A percentile compares a stretch with the other conserved stretches of the same genome.
These are phyloP conservation scores for Akanthomyces muscarius DNA, from an alignment of 2,329 filamentous ascomycete genomes.

Conservation along the genomic window DNA sequence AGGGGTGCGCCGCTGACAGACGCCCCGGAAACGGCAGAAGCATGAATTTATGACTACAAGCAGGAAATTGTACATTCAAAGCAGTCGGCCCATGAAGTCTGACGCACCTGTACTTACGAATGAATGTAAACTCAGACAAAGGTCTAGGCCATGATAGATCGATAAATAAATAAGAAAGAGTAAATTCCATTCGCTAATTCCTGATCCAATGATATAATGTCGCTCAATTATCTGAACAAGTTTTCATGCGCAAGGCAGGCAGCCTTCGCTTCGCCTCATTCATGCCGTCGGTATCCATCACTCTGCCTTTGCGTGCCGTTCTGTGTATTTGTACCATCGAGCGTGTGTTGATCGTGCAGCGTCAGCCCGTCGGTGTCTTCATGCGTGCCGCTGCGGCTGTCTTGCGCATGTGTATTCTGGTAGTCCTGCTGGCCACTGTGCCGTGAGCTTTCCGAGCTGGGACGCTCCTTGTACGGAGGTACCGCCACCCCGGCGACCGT, in stretches of 20 bases:
- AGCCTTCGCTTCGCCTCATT: background rate
- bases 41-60: background rate
- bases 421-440: background rate
- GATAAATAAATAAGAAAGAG: background rate
- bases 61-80: background rate
- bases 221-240: background rate
- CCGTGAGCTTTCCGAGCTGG: constrained; percentile 13
- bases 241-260: background rate
- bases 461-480: constrained; percentile 14
- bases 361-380: background rate
- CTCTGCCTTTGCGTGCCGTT: background rate
- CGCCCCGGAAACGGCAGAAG: background rate
- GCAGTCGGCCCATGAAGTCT: background rate
- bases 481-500: background rate
- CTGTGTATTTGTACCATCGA: background rate
- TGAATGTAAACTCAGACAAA: background rate
- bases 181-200: constrained; percentile 12
- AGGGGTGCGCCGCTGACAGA: constrained; percentile 1
- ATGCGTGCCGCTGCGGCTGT: background rate
- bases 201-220: constrained; percentile 8
- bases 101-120: background rate
- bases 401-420: background rate
- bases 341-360: background rate
- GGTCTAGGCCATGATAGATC: background rate
- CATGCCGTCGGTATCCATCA: background rate